A percentile compares a stretch with the other conserved stretches of the same genome.
Evolutionary conservation across 148 eudicot genomes (phyloP).

Genomic region (Pharnaceum exiguum): DNA sequence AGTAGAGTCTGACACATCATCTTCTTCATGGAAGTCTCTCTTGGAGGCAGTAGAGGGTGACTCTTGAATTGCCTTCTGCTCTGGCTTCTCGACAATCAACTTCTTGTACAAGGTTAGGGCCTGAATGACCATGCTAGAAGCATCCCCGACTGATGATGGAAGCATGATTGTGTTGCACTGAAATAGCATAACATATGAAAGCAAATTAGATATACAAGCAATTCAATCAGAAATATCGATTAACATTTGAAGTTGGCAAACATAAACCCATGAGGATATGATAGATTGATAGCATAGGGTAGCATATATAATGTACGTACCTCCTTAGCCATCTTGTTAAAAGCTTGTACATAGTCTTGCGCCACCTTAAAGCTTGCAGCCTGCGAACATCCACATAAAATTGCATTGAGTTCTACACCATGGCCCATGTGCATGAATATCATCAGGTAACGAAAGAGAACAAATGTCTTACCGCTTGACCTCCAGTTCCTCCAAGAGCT

Average conservation of each 20-base stretch:
- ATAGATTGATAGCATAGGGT: too few species aligned
- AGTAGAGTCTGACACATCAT: slow-evolving; percentile 5
- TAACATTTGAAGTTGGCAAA: neutral
- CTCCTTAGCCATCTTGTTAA: slow-evolving; percentile 65
- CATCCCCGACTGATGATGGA: slow-evolving; percentile 47
- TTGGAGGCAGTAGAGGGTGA: slow-evolving; percentile 14
- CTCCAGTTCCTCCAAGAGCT: slow-evolving; percentile 49
- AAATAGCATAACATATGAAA: neutral
- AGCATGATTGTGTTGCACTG: slow-evolving; percentile 75
- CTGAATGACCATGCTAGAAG: slow-evolving; percentile 56
- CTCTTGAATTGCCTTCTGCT: slow-evolving; percentile 3
- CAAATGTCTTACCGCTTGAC: slow-evolving; percentile 38
- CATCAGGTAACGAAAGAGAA: neutral
- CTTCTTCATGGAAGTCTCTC: slow-evolving; percentile 5
- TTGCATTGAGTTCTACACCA: neutral
- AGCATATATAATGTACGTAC: too few species aligned
- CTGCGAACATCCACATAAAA: slow-evolving; percentile 38
- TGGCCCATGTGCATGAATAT: too few species aligned
- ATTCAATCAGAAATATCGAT: neutral
- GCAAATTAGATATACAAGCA: neutral
- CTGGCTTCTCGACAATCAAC: slow-evolving; percentile 25
- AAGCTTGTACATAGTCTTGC: slow-evolving; percentile 82
- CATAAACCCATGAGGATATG: too few species aligned
- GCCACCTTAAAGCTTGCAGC: slow-evolving; percentile 89
- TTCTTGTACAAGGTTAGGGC: slow-evolving; percentile 60